phyloP scores from a whole-genome alignment of 306 rosid species.

The Gleditsia sinensis region DNA sequence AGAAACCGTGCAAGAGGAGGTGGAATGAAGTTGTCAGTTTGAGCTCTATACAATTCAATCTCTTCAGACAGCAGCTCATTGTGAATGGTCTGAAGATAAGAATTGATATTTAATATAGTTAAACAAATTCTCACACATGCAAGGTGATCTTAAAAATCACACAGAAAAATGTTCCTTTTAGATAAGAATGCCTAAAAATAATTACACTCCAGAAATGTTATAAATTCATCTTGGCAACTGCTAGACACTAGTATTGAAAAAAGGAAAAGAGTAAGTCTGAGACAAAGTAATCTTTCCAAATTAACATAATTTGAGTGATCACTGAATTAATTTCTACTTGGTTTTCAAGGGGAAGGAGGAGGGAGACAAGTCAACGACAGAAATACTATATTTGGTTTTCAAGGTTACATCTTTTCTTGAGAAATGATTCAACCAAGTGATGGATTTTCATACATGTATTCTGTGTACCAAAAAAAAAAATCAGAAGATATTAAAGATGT shows the following conservation, averaged over 20 bases:
- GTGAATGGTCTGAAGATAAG: conserved; percentile 63
- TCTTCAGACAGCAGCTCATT: conserved; percentile 82
- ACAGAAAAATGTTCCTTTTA: not conserved
- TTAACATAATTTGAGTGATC: not conserved
- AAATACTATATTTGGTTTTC: conserved; percentile 1
- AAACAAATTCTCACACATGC: conserved; percentile 15
- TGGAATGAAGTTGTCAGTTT: conserved; percentile 59
- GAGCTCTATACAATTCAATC: conserved; percentile 67
- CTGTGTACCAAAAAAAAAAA: not conserved
- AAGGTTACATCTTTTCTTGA: no score
- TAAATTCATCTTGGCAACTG: conserved; percentile 24
- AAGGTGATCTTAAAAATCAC: not conserved
- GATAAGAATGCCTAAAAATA: conserved; percentile 9
- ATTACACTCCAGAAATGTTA: not conserved
- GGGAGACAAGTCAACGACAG: not conserved
- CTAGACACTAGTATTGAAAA: conserved; percentile 10
- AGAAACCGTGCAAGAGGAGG: conserved; percentile 69
- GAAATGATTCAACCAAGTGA: no score
- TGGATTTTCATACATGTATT: conserved; percentile 4
- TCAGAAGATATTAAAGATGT: conserved; percentile 1
- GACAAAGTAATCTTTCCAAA: not conserved
- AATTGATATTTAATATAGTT: conserved; percentile 30
- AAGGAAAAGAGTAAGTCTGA: conserved; percentile 7
- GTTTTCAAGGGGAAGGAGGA: conserved; percentile 6
- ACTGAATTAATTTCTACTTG: not conserved